Conservation (phyloP, 192 early-diverging fungal genomes). For the Coemansia sp. region DNA sequence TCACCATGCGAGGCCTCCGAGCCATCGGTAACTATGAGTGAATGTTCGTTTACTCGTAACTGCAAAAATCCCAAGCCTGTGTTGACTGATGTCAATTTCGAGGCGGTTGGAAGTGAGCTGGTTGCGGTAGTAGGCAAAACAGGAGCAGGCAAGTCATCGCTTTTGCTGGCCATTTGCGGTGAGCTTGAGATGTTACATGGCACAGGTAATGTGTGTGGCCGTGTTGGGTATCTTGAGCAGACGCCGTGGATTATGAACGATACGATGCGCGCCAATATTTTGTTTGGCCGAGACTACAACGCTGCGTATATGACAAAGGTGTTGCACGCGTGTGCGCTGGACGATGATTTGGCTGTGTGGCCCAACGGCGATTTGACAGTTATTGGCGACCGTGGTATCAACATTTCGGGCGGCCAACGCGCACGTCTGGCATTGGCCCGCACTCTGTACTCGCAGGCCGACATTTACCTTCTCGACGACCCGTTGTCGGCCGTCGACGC, state of each 20-base stretch:
- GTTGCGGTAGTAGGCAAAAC: slow-evolving; percentile 61
- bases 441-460: slow-evolving; percentile 65
- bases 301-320: slow-evolving; percentile 59
- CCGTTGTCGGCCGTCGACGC: slow-evolving; percentile 70
- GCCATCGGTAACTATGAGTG: slow-evolving; percentile 8
- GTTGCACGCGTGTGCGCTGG: slow-evolving; percentile 62
- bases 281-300: slow-evolving; percentile 71
- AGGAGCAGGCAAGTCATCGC: slow-evolving; percentile 64
- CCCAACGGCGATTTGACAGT: slow-evolving; percentile 68
- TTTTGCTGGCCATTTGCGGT: slow-evolving; percentile 62
- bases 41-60: slow-evolving; percentile 21
- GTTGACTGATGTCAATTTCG: slow-evolving; percentile 12
- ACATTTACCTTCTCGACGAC: slow-evolving; percentile 71
- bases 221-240: slow-evolving; percentile 33
- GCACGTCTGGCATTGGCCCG: slow-evolving; percentile 67
- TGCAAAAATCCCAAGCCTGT: background rate
- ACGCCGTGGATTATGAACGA: slow-evolving; percentile 37
- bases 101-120: slow-evolving; percentile 36
- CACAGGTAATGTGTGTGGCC: slow-evolving; percentile 20
- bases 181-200: slow-evolving; percentile 48
- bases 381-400: slow-evolving; percentile 69
- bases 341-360: slow-evolving; percentile 63
- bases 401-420: slow-evolving; percentile 71
- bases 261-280: slow-evolving; percentile 75
- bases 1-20: background rate